phyloP scores from a whole-genome alignment of 345 rosid genomes.

The Brassica carinata region DNA sequence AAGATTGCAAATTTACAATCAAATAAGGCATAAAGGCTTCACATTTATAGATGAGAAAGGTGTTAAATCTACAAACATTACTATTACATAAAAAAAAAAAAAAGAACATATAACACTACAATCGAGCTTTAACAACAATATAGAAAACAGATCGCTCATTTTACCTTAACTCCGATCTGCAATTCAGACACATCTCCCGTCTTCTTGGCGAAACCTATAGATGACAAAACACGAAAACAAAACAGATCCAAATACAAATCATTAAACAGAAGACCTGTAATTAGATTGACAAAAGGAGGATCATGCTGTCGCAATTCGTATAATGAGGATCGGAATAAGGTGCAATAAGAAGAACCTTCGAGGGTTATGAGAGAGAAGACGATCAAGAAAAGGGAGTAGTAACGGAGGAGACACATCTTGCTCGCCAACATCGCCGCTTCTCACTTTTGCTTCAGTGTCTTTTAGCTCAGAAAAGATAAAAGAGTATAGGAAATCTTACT shows the following conservation, averaged over 20 bases:
- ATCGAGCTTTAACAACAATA: background rate
- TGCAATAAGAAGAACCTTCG: slow-evolving; percentile 15
- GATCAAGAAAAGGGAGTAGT: slow-evolving; percentile 25
- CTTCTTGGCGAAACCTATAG: slow-evolving; percentile 61
- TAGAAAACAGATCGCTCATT: background rate
- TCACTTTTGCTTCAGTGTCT: background rate
- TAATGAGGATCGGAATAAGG: background rate
- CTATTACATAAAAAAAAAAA: background rate
- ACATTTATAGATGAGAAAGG: background rate
- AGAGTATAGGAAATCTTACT: background rate
- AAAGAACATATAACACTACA: background rate
- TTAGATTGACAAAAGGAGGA: background rate
- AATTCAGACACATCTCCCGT: slow-evolving; percentile 72
- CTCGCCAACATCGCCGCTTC: background rate
- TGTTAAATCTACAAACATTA: background rate
- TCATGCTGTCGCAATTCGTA: background rate
- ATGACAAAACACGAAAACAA: background rate
- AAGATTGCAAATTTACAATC: background rate
- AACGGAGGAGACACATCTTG: slow-evolving; percentile 32
- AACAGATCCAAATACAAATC: slow-evolving; percentile 12
- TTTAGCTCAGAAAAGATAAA: background rate
- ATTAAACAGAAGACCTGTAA: background rate
- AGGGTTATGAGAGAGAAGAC: slow-evolving; percentile 16
- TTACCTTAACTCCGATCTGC: slow-evolving; percentile 95
- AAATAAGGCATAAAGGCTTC: background rate